phyloP scores from a whole-genome alignment of 1,284 basidiomycete genomes.

The Ganoderma meredithae region DNA sequence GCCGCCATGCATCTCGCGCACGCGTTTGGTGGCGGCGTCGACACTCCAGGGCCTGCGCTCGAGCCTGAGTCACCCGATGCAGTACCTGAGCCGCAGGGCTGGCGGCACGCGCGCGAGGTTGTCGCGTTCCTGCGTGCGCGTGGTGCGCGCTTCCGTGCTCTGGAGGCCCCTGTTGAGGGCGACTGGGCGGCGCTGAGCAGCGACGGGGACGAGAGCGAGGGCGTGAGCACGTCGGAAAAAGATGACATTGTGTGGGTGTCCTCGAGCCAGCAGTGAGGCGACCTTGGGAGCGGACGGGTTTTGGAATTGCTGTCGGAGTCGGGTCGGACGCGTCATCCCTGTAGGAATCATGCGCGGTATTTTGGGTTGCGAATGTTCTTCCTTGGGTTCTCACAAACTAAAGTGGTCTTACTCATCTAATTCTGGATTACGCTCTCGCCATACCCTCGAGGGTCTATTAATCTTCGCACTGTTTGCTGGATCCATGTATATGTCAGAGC shows the following conservation, averaged over 20 bases:
- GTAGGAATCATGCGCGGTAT: background rate
- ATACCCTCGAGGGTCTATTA: background rate
- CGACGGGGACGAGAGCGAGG: constrained; percentile 53
- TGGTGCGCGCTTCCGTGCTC: constrained; percentile 69
- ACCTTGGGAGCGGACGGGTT: background rate
- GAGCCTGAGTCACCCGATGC: constrained; percentile 37
- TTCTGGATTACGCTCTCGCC: constrained; percentile 9
- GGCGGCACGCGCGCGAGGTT: constrained; percentile 68
- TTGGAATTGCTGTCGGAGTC: constrained; percentile 1
- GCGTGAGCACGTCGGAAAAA: constrained; percentile 35
- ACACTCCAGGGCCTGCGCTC: constrained; percentile 36
- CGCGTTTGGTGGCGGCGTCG: constrained; percentile 54
- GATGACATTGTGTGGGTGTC: constrained; percentile 49
- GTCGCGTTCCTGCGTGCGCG: constrained; percentile 64
- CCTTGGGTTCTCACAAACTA: constrained; percentile 1
- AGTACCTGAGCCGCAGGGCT: constrained; percentile 51
- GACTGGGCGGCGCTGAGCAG: constrained; percentile 72
- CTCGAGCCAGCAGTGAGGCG: constrained; percentile 30
- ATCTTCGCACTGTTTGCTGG: background rate
- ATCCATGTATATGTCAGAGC: background rate
- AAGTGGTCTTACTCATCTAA: constrained; percentile 12
- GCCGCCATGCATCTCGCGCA: constrained; percentile 70
- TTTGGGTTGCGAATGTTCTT: background rate
- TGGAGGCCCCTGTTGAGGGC: constrained; percentile 55
- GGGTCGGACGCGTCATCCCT: background rate